These are phyloP conservation scores for Leccinum pachyderme DNA, from an alignment of 1,284 basidiomycete genomes.

Conservation along the genomic window DNA sequence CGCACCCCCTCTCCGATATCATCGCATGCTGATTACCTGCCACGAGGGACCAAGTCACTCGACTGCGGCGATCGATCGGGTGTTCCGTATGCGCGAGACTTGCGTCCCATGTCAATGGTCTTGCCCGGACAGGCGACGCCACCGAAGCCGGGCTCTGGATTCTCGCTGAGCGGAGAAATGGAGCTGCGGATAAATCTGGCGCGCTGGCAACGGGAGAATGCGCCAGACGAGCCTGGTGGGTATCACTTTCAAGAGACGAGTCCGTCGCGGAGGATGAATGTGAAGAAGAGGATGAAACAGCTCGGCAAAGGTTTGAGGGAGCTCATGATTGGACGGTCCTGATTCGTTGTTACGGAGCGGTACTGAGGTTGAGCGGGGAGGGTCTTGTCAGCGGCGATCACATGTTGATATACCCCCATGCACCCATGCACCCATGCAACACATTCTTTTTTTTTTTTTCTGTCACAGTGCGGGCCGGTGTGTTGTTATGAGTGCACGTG, in stretches of 20 bases:
- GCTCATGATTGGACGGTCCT: constrained; percentile 34
- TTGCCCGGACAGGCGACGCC: constrained; percentile 24
- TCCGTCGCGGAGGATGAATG: constrained; percentile 19
- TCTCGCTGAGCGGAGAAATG: constrained; percentile 58
- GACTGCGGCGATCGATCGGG: constrained; percentile 31
- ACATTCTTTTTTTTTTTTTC: not conserved
- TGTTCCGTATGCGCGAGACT: constrained; percentile 14
- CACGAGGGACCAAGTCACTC: constrained; percentile 32
- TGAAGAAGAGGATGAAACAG: constrained; percentile 41
- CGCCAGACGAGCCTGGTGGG: constrained; percentile 23
- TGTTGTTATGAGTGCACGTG: not conserved
- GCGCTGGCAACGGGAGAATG: constrained; percentile 36
- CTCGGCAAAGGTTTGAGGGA: constrained; percentile 43
- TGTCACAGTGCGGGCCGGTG: not conserved
- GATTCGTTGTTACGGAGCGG: not conserved
- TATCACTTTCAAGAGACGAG: constrained; percentile 33
- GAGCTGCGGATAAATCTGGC: constrained; percentile 58
- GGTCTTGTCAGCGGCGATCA: not conserved
- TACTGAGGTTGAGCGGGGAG: not conserved
- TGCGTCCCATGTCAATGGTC: constrained; percentile 36
- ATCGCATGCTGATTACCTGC: constrained; percentile 25
- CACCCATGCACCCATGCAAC: not conserved
- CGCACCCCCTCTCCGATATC: constrained; percentile 28
- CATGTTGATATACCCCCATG: not conserved
- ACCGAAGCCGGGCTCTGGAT: constrained; percentile 34